These are phyloP conservation scores for Gossypium turneri DNA, from an alignment of 345 rosid genomes.

Conservation along the genomic window DNA sequence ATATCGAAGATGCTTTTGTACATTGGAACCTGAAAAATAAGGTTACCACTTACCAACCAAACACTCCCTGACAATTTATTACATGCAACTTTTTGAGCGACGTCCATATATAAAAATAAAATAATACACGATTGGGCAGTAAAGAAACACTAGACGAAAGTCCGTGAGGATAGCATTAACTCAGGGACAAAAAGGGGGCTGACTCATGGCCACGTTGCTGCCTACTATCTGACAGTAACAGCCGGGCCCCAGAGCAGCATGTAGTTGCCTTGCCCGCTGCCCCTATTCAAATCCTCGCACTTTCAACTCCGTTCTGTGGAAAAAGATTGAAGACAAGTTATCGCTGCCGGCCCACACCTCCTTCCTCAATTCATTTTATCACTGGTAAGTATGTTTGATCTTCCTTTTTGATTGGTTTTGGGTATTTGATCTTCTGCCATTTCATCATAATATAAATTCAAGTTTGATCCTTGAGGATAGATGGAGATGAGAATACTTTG, in stretches of 20 bases:
- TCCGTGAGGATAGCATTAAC: not conserved
- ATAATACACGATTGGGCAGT: too few relatives aligned
- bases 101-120: too few relatives aligned
- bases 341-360: not conserved
- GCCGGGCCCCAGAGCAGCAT: not conserved
- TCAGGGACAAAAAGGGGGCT: not conserved
- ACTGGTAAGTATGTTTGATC: not conserved
- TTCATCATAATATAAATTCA: not conserved
- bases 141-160: not conserved
- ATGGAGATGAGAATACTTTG: not conserved
- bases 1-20: too few relatives aligned
- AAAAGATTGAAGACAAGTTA: not conserved
- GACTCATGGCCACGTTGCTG: conserved; percentile 4
- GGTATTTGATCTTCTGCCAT: not conserved
- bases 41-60: too few relatives aligned
- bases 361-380: not conserved
- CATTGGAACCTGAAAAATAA: too few relatives aligned
- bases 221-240: not conserved
- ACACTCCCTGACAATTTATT: too few relatives aligned
- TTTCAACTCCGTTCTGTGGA: not conserved
- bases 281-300: not conserved
- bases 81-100: too few relatives aligned
- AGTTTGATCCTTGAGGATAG: not conserved
- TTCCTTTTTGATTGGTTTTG: not conserved
- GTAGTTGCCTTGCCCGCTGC: not conserved